phyloP scores from a whole-genome alignment of 2,329 filamentous ascomycete species.

The Paecilomyces fulvus region DNA sequence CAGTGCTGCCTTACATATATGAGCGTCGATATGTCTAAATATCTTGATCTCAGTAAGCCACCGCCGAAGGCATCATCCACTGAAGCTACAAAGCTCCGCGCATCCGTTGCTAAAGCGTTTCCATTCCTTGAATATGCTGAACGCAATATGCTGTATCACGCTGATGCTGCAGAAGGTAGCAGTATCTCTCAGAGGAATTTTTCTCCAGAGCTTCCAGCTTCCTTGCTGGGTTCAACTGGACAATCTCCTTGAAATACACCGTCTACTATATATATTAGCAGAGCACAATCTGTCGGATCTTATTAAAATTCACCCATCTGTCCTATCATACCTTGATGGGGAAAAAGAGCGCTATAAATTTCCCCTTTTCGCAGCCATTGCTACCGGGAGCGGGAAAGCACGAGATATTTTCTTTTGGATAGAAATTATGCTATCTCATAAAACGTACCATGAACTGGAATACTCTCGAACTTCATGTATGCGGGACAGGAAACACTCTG shows the following conservation, averaged over 20 bases:
- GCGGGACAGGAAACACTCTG: not conserved
- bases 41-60: not conserved
- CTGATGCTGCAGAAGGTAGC: not conserved
- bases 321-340: not conserved
- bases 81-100: not conserved
- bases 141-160: not conserved
- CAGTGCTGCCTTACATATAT: slow-evolving; percentile 5
- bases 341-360: not conserved
- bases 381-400: not conserved
- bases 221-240: not conserved
- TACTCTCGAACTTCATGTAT: no score
- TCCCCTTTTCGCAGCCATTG: not conserved
- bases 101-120: not conserved
- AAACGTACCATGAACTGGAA: no score
- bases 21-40: not conserved
- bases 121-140: not conserved
- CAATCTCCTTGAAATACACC: slow-evolving; percentile 1
- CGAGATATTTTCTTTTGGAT: no score
- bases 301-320: not conserved
- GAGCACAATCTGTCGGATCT: not conserved
- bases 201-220: not conserved
- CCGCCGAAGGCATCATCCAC: not conserved
- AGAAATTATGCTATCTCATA: no score
- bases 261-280: slow-evolving; percentile 1
- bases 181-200: not conserved